phyloP scores from a whole-genome alignment of 2,329 filamentous ascomycete species.

The Xylaria sp. region DNA sequence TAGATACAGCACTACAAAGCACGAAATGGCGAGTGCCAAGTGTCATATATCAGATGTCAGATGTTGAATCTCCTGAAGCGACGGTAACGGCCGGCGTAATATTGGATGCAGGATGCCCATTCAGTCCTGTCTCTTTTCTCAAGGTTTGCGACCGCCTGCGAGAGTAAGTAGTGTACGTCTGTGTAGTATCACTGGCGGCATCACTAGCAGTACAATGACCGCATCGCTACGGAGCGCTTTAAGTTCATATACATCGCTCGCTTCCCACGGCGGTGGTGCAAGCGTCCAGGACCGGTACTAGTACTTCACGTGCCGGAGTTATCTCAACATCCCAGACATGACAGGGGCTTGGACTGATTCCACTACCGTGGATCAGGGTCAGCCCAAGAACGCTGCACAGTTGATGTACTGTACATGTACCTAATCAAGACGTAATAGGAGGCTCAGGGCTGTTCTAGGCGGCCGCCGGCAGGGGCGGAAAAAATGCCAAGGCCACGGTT shows the following conservation, averaged over 20 bases:
- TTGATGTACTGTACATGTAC: neutral
- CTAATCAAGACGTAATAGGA: neutral
- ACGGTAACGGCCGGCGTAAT: neutral
- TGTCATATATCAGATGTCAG: conserved; percentile 8
- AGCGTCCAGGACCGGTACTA: too few relatives aligned
- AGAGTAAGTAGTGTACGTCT: too few relatives aligned
- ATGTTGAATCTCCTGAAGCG: neutral
- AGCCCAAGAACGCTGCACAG: neutral
- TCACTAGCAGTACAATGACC: too few relatives aligned
- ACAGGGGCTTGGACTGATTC: too few relatives aligned
- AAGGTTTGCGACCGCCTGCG: too few relatives aligned
- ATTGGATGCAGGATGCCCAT: neutral
- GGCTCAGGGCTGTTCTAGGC: neutral
- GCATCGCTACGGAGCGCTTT: too few relatives aligned
- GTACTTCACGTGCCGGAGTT: too few relatives aligned
- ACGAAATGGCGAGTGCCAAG: neutral
- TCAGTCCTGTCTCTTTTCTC: neutral
- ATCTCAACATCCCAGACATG: too few relatives aligned
- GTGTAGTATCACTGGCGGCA: too few relatives aligned
- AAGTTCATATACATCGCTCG: too few relatives aligned
- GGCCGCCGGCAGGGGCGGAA: neutral
- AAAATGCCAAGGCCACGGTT: neutral
- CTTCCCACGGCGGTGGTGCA: too few relatives aligned
- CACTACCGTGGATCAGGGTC: neutral
- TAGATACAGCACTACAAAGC: too few relatives aligned